phyloP scores from a whole-genome alignment of 2,329 filamentous ascomycete genomes.

The Didymella arachidicola region DNA sequence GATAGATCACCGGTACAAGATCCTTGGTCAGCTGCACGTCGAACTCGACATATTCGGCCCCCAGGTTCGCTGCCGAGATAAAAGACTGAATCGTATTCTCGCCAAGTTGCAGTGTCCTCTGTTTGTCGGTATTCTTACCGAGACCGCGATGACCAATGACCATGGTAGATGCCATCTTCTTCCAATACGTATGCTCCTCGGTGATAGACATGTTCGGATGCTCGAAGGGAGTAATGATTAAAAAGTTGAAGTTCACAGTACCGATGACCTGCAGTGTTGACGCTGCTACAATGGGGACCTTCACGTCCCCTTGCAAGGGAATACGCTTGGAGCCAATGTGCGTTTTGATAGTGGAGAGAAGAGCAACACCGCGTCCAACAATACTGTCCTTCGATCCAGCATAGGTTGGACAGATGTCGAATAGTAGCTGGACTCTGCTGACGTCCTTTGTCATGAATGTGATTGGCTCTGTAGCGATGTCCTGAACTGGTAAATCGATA shows the following conservation, averaged over 20 bases:
- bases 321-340: slow-evolving; percentile 85
- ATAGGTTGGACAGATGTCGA: slow-evolving; percentile 96
- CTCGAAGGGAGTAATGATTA: slow-evolving; percentile 91
- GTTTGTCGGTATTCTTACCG: slow-evolving; percentile 86
- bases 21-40: slow-evolving; percentile 99
- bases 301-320: slow-evolving; percentile 89
- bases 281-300: slow-evolving; percentile 86
- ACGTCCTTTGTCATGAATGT: slow-evolving; percentile 83
- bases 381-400: slow-evolving; percentile 81
- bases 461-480: slow-evolving; percentile 91
- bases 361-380: slow-evolving; percentile 85
- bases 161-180: slow-evolving; percentile 88
- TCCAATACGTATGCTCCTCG: slow-evolving; percentile 94
- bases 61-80: slow-evolving; percentile 92
- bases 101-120: slow-evolving; percentile 88
- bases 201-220: slow-evolving; percentile 95
- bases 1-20: slow-evolving; percentile 96
- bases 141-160: slow-evolving; percentile 74
- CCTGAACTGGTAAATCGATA: slow-evolving; percentile 91
- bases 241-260: slow-evolving; percentile 94
- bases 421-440: slow-evolving; percentile 84
- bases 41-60: slow-evolving; percentile 75
- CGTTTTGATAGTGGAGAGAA: slow-evolving; percentile 85
- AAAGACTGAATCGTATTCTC: slow-evolving; percentile 97
- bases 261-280: slow-evolving; percentile 89